Percentiles rank a stretch among this genome's conserved stretches.
Conservation (phyloP, 2,329 filamentous ascomycete species). For the Aspergillus udagawae region DNA sequence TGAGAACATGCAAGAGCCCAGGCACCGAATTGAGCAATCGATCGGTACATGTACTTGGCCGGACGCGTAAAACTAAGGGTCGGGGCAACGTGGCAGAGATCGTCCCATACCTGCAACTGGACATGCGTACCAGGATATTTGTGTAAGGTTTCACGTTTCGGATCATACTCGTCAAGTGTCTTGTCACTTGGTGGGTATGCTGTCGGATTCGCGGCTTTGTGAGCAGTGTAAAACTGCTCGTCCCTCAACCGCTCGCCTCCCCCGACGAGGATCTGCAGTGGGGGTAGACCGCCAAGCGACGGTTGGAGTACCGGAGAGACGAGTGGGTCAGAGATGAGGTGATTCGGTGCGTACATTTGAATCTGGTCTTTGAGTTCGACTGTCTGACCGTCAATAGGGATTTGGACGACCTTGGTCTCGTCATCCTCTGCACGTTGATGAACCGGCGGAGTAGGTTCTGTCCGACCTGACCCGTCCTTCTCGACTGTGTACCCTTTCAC, state of each 20-base stretch:
- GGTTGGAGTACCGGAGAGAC: conserved; percentile 87
- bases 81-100: conserved; percentile 86
- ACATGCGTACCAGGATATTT: conserved; percentile 82
- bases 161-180: conserved; percentile 60
- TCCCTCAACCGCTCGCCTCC: conserved; percentile 87
- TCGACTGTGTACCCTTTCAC: conserved; percentile 26
- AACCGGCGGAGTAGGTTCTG: conserved; percentile 19
- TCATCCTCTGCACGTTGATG: conserved; percentile 17
- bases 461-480: conserved; percentile 12
- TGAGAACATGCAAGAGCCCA: conserved; percentile 86
- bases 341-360: conserved; percentile 81
- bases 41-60: conserved; percentile 92
- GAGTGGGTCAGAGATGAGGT: conserved; percentile 77
- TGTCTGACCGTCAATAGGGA: conserved; percentile 66
- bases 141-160: conserved; percentile 50
- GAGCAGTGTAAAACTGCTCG: conserved; percentile 91
- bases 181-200: conserved; percentile 68
- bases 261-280: conserved; percentile 78
- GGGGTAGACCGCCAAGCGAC: conserved; percentile 83
- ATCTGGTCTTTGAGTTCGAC: conserved; percentile 86
- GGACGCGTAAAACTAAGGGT: conserved; percentile 95
- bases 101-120: conserved; percentile 93
- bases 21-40: conserved; percentile 86
- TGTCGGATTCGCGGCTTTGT: conserved; percentile 83
- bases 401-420: conserved; percentile 49